These are phyloP conservation scores for Entomophthora muscae DNA, from an alignment of 371 early-diverging fungal species.

Conservation along the genomic window DNA sequence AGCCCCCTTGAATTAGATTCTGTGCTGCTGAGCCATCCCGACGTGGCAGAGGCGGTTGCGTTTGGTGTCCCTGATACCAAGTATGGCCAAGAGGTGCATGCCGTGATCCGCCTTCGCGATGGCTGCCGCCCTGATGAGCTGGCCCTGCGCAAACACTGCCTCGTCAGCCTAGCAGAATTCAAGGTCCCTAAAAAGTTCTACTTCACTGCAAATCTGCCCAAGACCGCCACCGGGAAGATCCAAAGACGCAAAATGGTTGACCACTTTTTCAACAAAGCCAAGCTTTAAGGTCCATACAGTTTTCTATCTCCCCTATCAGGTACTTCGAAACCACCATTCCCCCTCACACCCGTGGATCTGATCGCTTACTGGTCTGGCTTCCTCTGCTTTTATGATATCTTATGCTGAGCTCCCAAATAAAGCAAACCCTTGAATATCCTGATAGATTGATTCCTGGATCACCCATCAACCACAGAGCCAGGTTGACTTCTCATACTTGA, in stretches of 20 bases:
- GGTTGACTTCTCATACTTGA: too few species aligned
- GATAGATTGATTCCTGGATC: too few species aligned
- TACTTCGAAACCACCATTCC: too few species aligned
- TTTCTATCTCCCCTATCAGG: too few species aligned
- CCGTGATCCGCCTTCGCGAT: conserved; percentile 30
- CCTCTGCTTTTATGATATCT: too few species aligned
- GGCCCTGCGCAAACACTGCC: conserved; percentile 26
- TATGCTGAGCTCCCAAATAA: too few species aligned
- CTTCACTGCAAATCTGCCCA: conserved; percentile 46
- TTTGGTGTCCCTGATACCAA: conserved; percentile 57
- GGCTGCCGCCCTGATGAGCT: conserved; percentile 22
- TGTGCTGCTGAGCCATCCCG: conserved; percentile 45
- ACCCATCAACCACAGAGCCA: too few species aligned
- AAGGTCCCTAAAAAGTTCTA: conserved; percentile 61
- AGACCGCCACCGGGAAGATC: conserved; percentile 60
- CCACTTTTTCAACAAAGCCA: conserved; percentile 25
- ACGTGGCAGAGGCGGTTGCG: conserved; percentile 55
- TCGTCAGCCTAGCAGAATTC: conserved; percentile 43
- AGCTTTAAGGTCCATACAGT: too few species aligned
- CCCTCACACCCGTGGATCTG: too few species aligned
- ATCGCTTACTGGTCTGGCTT: too few species aligned
- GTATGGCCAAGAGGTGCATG: conserved; percentile 69
- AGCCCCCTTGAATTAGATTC: conserved; percentile 66
- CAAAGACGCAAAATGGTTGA: conserved; percentile 33
- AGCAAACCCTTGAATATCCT: too few species aligned